Evolutionary conservation across 1,139 yeast genomes (phyloP).

Genomic region (Candida tetrigidarum): DNA sequence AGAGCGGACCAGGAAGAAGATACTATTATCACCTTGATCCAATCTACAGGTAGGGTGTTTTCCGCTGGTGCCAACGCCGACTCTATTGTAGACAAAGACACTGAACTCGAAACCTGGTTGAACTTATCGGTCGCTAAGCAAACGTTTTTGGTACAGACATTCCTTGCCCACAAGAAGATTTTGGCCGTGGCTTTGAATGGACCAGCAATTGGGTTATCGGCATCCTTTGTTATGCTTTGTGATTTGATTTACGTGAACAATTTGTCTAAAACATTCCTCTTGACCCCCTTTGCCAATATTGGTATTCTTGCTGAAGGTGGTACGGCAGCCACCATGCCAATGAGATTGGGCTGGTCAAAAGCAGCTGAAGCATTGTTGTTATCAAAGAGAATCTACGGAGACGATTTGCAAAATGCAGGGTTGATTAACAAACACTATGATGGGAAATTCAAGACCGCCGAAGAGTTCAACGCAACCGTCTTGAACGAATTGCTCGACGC

Average conservation of each 20-base stretch:
- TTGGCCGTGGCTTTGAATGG: slow-evolving; percentile 82
- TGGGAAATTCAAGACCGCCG: slow-evolving; percentile 50
- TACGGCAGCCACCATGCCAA: slow-evolving; percentile 66
- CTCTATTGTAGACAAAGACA: slow-evolving; percentile 29
- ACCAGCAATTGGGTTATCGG: slow-evolving; percentile 80
- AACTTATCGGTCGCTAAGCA: slow-evolving; percentile 69
- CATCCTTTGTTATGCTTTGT: slow-evolving; percentile 76
- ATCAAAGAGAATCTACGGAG: slow-evolving; percentile 65
- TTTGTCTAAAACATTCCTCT: slow-evolving; percentile 56
- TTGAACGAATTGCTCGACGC: slow-evolving; percentile 49
- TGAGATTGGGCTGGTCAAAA: slow-evolving; percentile 72
- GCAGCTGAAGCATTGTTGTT: slow-evolving; percentile 76
- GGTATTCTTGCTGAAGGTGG: slow-evolving; percentile 89
- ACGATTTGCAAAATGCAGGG: slow-evolving; percentile 59
- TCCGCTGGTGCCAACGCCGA: slow-evolving; percentile 79
- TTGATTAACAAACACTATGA: slow-evolving; percentile 58
- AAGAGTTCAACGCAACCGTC: slow-evolving; percentile 61
- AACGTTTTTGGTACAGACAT: slow-evolving; percentile 66
- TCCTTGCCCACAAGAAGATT: slow-evolving; percentile 72
- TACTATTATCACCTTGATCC: slow-evolving; percentile 69
- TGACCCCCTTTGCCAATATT: slow-evolving; percentile 80
- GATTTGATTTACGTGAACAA: slow-evolving; percentile 76
- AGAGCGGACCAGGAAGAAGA: slow-evolving; percentile 66
- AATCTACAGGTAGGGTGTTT: slow-evolving; percentile 75
- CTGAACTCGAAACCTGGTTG: slow-evolving; percentile 58